Conservation (phyloP, 1,284 basidiomycete species). For the Taiwanofungus camphoratus region DNA sequence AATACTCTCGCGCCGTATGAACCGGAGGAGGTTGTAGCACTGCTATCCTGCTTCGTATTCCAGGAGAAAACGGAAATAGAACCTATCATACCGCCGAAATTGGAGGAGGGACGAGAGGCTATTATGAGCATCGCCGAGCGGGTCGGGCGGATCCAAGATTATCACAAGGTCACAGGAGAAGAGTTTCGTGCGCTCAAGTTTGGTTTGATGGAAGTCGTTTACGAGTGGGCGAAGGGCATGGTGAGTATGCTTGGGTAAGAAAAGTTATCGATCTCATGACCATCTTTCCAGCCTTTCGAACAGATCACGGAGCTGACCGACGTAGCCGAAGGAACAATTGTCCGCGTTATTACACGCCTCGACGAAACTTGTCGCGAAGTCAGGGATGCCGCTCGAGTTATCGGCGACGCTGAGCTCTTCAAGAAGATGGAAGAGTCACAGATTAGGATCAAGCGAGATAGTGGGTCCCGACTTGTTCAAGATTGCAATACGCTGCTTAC, state of each 20-base stretch:
- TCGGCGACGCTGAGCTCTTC: conserved; percentile 93
- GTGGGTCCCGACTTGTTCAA: conserved; percentile 43
- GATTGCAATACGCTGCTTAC: neutral
- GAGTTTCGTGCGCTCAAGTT: conserved; percentile 81
- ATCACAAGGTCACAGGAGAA: conserved; percentile 73
- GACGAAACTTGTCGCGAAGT: conserved; percentile 98
- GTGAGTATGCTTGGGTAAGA: too few species aligned
- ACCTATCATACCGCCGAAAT: conserved; percentile 71
- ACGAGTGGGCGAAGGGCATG: conserved; percentile 99
- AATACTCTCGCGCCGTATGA: conserved; percentile 89
- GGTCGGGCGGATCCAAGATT: conserved; percentile 75
- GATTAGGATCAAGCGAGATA: conserved; percentile 89
- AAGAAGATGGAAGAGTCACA: conserved; percentile 98
- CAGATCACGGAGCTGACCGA: conserved; percentile 93
- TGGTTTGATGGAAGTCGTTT: conserved; percentile 92
- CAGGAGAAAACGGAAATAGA: conserved; percentile 94
- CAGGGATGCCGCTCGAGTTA: conserved; percentile 93
- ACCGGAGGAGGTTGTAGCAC: conserved; percentile 95
- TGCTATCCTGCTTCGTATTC: conserved; percentile 95
- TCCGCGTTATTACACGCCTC: conserved; percentile 91
- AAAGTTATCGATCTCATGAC: too few species aligned
- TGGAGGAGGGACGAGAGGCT: conserved; percentile 75
- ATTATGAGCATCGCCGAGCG: conserved; percentile 82
- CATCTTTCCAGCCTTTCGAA: conserved; percentile 97
- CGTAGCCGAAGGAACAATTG: conserved; percentile 95